Percentiles rank a stretch among this genome's conserved stretches.
Evolutionary conservation across 495 filamentous ascomycete species (phyloP).

Genomic region (Penicillium cataractarum): DNA sequence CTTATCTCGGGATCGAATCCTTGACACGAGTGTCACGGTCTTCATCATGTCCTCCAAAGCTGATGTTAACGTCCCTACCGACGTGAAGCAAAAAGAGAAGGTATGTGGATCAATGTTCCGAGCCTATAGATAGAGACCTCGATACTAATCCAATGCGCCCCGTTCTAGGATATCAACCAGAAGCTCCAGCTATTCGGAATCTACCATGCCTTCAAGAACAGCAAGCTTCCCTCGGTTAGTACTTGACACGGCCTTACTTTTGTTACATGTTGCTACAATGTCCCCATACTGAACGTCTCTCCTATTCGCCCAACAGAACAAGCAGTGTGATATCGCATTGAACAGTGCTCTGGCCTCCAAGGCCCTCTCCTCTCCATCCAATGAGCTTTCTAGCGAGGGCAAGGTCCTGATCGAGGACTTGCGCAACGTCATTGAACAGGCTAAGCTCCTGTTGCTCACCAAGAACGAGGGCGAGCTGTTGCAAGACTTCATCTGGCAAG

Average conservation of each 20-base stretch:
- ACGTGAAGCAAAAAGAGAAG: slow-evolving; percentile 62
- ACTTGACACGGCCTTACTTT: not conserved
- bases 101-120: slow-evolving; percentile 27
- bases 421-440: slow-evolving; percentile 80
- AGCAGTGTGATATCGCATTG: slow-evolving; percentile 92
- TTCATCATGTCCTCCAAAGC: slow-evolving; percentile 44
- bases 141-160: slow-evolving; percentile 24
- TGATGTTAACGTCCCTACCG: slow-evolving; percentile 66
- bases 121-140: not conserved
- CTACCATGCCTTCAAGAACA: slow-evolving; percentile 79
- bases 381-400: slow-evolving; percentile 82
- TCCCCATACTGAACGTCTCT: not conserved
- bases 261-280: not conserved
- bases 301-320: slow-evolving; percentile 57
- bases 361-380: slow-evolving; percentile 69
- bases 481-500: slow-evolving; percentile 96
- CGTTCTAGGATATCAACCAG: slow-evolving; percentile 71
- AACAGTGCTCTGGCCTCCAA: slow-evolving; percentile 77
- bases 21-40: slow-evolving; percentile 11
- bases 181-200: slow-evolving; percentile 98
- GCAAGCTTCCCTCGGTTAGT: slow-evolving; percentile 90
- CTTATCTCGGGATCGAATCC: slow-evolving; percentile 11
- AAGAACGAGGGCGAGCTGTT: slow-evolving; percentile 95
- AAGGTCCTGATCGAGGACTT: slow-evolving; percentile 75
- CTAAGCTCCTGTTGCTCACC: slow-evolving; percentile 83